phyloP scores from a whole-genome alignment of 192 early-diverging fungal genomes.

The Glomus cerebriforme region DNA sequence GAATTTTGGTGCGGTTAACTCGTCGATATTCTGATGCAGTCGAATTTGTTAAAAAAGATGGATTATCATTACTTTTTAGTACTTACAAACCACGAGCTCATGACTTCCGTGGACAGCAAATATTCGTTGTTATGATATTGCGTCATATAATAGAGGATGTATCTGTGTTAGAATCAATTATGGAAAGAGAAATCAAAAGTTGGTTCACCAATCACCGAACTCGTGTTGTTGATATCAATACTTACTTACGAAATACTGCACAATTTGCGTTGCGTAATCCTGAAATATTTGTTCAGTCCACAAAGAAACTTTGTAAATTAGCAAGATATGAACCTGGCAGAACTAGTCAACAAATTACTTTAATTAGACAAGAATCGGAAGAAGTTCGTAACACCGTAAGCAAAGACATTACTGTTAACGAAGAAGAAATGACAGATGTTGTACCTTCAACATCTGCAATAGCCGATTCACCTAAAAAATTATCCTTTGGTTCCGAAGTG shows the following conservation, averaged over 20 bases:
- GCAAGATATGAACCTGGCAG: conserved; percentile 64
- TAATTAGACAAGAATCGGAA: conserved; percentile 40
- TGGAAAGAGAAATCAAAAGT: conserved; percentile 75
- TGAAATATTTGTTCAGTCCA: conserved; percentile 66
- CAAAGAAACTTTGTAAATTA: conserved; percentile 63
- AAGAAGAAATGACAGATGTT: conserved; percentile 37
- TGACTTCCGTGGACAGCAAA: conserved; percentile 76
- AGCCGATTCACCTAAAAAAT: conserved; percentile 42
- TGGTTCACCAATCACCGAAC: conserved; percentile 76
- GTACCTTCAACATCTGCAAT: conserved; percentile 27
- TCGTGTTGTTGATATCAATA: conserved; percentile 65
- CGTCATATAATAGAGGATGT: conserved; percentile 84
- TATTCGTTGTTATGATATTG: conserved; percentile 82
- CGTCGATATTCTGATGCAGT: conserved; percentile 62
- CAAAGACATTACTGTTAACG: conserved; percentile 31
- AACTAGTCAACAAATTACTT: conserved; percentile 61
- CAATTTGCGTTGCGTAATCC: conserved; percentile 70
- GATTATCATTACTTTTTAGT: conserved; percentile 67
- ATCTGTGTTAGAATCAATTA: conserved; percentile 58
- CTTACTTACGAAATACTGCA: conserved; percentile 68
- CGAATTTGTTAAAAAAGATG: conserved; percentile 69
- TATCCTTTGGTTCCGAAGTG: conserved; percentile 41
- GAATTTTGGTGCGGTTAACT: conserved; percentile 83
- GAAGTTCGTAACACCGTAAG: conserved; percentile 26
- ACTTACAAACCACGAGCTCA: conserved; percentile 58